These are phyloP conservation scores for Neohortaea acidophila DNA, from an alignment of 495 filamentous ascomycete species.

Conservation along the genomic window DNA sequence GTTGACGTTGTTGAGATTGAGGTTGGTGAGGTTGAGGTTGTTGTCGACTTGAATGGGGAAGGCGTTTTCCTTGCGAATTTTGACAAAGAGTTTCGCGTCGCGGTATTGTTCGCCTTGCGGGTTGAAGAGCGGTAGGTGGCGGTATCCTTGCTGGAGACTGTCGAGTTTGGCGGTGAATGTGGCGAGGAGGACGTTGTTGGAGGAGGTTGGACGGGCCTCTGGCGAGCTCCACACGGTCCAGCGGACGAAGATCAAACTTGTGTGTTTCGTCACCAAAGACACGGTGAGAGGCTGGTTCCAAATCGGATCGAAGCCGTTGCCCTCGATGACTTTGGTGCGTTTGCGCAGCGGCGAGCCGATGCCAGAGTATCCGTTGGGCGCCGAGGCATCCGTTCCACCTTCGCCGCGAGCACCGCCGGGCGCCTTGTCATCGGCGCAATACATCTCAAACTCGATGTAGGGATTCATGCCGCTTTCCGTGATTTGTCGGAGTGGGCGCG, in stretches of 20 bases:
- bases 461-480: conserved; percentile 68
- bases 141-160: conserved; percentile 85
- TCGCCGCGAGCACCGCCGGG: conserved; percentile 45
- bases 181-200: conserved; percentile 48
- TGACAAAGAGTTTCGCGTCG: conserved; percentile 88
- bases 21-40: background rate
- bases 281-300: conserved; percentile 66
- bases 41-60: conserved; percentile 7
- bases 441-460: conserved; percentile 88
- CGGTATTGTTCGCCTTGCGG: conserved; percentile 77
- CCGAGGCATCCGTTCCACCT: conserved; percentile 55
- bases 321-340: conserved; percentile 59
- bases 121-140: conserved; percentile 86
- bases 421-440: conserved; percentile 80
- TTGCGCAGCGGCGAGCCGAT: conserved; percentile 62
- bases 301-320: conserved; percentile 82
- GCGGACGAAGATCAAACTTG: conserved; percentile 82
- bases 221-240: conserved; percentile 77
- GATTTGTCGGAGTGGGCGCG: conserved; percentile 55
- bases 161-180: conserved; percentile 84
- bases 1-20: too few species aligned
- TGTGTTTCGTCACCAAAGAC: conserved; percentile 73
- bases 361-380: conserved; percentile 52
- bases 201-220: conserved; percentile 46
- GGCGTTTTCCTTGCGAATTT: conserved; percentile 46